Evolutionary conservation across 1,139 yeast genomes (phyloP).

Genomic region (Pichia sp.): DNA sequence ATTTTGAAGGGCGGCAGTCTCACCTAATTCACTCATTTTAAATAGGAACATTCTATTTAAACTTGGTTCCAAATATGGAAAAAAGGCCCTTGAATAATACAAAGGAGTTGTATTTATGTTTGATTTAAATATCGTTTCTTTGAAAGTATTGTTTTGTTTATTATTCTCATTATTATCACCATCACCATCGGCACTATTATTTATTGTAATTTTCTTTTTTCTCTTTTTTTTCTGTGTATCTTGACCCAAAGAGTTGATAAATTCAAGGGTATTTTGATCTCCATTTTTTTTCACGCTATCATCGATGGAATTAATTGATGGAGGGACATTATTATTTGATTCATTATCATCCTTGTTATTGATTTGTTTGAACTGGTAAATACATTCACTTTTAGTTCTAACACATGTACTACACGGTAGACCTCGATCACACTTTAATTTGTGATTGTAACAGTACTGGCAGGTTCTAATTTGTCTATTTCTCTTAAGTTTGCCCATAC

Average conservation of each 20-base stretch:
- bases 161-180: neutral
- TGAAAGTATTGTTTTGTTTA: neutral
- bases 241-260: neutral
- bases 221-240: neutral
- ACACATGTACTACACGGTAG: slow-evolving; percentile 26
- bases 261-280: neutral
- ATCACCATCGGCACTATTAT: neutral
- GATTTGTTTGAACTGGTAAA: slow-evolving; percentile 41
- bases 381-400: slow-evolving; percentile 31
- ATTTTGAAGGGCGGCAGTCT: slow-evolving; percentile 1
- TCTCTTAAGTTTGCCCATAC: slow-evolving; percentile 15
- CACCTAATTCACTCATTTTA: slow-evolving; percentile 11
- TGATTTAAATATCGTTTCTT: slow-evolving; percentile 3
- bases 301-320: neutral
- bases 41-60: slow-evolving; percentile 14
- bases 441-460: slow-evolving; percentile 35
- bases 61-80: slow-evolving; percentile 17
- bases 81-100: slow-evolving; percentile 17
- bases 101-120: slow-evolving; percentile 7
- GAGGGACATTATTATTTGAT: neutral
- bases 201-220: neutral
- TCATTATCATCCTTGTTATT: neutral
- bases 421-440: slow-evolving; percentile 37
- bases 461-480: slow-evolving; percentile 27
- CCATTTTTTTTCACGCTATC: neutral